phyloP scores from a whole-genome alignment of 345 rosid genomes.

The Aquilaria sinensis region DNA sequence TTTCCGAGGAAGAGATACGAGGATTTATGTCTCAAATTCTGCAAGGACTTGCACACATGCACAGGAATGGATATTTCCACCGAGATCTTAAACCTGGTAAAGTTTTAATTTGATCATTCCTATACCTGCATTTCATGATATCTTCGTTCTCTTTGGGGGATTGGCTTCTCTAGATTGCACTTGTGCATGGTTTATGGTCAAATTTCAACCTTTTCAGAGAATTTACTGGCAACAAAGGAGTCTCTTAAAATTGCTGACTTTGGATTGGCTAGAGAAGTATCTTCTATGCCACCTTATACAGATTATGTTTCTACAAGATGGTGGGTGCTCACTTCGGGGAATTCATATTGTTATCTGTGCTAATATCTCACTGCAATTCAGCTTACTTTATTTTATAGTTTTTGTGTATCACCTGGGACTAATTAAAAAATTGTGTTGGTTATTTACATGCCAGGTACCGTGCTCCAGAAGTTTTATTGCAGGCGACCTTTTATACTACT shows the following conservation, averaged over 20 bases:
- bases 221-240: constrained; percentile 76
- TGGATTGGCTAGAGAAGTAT: constrained; percentile 94
- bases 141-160: constrained; percentile 7
- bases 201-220: constrained; percentile 37
- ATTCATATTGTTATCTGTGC: neutral
- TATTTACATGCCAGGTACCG: constrained; percentile 57
- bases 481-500: constrained; percentile 77
- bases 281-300: constrained; percentile 87
- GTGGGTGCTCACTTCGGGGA: constrained; percentile 26
- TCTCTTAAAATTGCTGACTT: constrained; percentile 90
- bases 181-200: constrained; percentile 7
- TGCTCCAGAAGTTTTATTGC: constrained; percentile 93
- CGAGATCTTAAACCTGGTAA: constrained; percentile 93
- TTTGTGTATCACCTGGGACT: neutral
- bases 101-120: constrained; percentile 7
- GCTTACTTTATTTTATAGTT: neutral
- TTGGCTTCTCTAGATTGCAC: neutral
- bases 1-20: constrained; percentile 74
- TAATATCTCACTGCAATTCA: neutral
- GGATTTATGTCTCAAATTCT: constrained; percentile 71
- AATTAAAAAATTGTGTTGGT: constrained; percentile 5
- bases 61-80: constrained; percentile 76
- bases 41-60: constrained; percentile 93
- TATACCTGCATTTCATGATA: neutral
- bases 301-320: constrained; percentile 98